Base-by-base conservation (phyloP, 2,329 filamentous ascomycete genomes). In the Colletotrichum gigasporum region DNA sequence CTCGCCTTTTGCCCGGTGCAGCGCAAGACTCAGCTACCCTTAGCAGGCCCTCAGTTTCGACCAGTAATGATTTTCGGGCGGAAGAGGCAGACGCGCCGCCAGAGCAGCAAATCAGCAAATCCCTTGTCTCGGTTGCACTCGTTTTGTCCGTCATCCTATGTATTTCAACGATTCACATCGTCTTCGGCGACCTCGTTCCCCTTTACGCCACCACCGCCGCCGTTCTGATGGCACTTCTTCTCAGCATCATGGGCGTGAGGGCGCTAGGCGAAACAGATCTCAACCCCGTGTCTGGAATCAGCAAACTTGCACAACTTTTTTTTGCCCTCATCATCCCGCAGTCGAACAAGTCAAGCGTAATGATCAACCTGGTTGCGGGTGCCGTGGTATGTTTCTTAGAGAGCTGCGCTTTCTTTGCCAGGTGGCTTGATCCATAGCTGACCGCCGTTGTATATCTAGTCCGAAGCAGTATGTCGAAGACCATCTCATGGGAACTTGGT, bases 251-350 rank as follows among this genome's bases (percentile, higher is more conserved):
- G 88, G 89, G 89, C 3, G 89, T 91, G 10, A 79, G 89, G 30
- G 89, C 89, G 1, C 77, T 91, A 0, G 89, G 89, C 9, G 88
- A 98, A 81, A 98, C 96, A 5, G 96, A 99, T 72, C 84, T 99
- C 9, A 98, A 98, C 73, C 96, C 96, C 0, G 96, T 98, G 2
- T 97, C 93, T 1, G 96, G 96, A 32, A 99, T 98, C 76, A 95
- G 91, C 74, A 99, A 99, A 80, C 85, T 99, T 3, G 97, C 96
- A 0, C 96, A 99, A 77, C 87, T 99, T 3, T 91, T 98, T 73
- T 98, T 99, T 76, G 96, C 96, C 3, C 80, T 97, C 51, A 92
- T 96, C 37, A 94, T 96, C 2, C 94, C 96, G 0, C 83, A 91
- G 57, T 88, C 89, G 0, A 89, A 93, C 71, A 91, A 91, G 70